Conservation (phyloP, 2,329 filamentous ascomycete genomes). For the Botryotinia convoluta region DNA sequence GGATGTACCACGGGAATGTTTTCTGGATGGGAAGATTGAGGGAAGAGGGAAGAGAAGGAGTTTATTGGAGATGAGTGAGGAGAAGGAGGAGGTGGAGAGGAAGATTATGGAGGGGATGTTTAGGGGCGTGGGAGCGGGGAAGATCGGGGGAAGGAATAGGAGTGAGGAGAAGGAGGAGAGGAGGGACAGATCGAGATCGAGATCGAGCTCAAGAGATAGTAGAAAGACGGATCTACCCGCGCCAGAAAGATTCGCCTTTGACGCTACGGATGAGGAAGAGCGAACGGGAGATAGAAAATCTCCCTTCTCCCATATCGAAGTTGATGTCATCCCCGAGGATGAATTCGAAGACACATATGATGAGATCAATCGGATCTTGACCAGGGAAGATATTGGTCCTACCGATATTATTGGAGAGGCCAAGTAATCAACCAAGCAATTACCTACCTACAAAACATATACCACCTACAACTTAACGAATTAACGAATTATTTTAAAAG, state of each 20-base stretch:
- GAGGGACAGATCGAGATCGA: neutral
- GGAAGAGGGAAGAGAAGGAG: slow-evolving; percentile 11
- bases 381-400: neutral
- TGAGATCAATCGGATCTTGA: neutral
- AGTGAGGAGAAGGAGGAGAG: neutral
- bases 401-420: neutral
- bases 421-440: neutral
- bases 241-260: neutral
- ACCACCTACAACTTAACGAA: neutral
- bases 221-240: neutral
- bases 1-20: slow-evolving; percentile 26
- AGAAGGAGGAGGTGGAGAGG: slow-evolving; percentile 12
- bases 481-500: neutral
- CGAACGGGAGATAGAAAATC: neutral
- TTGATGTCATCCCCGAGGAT: neutral
- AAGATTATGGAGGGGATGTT: slow-evolving; percentile 13
- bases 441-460: neutral
- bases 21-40: slow-evolving; percentile 22
- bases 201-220: neutral
- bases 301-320: neutral
- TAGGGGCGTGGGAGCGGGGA: slow-evolving; percentile 1
- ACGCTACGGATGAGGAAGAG: neutral
- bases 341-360: neutral
- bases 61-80: slow-evolving; percentile 21
- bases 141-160: neutral